Conservation (phyloP, 2,329 filamentous ascomycete genomes). For the Fusarium haematococcum region DNA sequence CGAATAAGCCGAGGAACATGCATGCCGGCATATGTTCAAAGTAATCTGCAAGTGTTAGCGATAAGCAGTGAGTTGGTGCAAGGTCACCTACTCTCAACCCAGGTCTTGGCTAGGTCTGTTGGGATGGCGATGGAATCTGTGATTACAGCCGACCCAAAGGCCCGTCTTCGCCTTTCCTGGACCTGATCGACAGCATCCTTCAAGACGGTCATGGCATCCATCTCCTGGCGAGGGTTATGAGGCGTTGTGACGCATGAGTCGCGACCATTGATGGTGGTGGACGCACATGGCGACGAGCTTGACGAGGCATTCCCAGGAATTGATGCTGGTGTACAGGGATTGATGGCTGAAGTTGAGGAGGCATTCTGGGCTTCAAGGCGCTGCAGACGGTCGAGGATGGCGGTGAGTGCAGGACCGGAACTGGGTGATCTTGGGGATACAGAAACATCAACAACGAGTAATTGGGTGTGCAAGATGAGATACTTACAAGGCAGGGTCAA, state of each 20-base stretch:
- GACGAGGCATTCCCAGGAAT: conserved; percentile 32
- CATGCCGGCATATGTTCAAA: conserved; percentile 46
- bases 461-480: neutral
- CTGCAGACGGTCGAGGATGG: conserved; percentile 47
- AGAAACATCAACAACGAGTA: conserved; percentile 10
- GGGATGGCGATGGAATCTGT: conserved; percentile 43
- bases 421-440: conserved; percentile 15
- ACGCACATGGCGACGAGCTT: conserved; percentile 18
- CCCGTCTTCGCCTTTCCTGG: conserved; percentile 40
- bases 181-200: conserved; percentile 47
- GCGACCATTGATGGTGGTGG: conserved; percentile 5
- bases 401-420: conserved; percentile 34
- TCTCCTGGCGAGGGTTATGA: neutral
- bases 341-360: neutral
- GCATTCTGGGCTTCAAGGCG: conserved; percentile 44
- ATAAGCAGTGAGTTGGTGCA: fast-evolving
- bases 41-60: conserved; percentile 34
- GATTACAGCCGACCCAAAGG: conserved; percentile 35
- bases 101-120: conserved; percentile 43
- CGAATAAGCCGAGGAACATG: conserved; percentile 45
- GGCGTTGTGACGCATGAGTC: conserved; percentile 18
- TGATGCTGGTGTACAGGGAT: conserved; percentile 1
- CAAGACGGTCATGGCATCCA: conserved; percentile 44
- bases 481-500: conserved; percentile 34
- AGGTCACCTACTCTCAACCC: conserved; percentile 41